Evolutionary conservation across 1,284 basidiomycete genomes (phyloP).

Genomic region (Trametes versicolor): DNA sequence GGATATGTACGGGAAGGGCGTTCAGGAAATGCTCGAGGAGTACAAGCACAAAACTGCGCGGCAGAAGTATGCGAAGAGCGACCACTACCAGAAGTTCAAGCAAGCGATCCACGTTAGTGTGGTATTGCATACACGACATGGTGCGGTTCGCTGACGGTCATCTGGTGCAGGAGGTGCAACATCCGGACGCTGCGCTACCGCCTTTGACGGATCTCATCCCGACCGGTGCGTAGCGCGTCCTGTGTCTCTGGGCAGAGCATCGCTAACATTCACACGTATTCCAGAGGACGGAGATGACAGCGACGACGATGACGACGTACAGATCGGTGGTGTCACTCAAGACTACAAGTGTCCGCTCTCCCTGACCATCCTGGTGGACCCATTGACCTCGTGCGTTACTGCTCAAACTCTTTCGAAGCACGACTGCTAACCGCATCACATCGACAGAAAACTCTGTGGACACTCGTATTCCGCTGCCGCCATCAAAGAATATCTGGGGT

Average conservation of each 20-base stretch:
- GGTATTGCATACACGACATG: slow-evolving; percentile 2
- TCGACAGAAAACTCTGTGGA: slow-evolving; percentile 64
- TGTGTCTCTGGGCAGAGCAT: background rate
- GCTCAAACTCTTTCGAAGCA: slow-evolving; percentile 2
- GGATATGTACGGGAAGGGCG: slow-evolving; percentile 55
- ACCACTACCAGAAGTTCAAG: slow-evolving; percentile 72
- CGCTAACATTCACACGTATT: slow-evolving; percentile 18
- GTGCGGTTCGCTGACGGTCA: background rate
- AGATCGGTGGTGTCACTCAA: slow-evolving; percentile 84
- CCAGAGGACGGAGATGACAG: slow-evolving; percentile 80
- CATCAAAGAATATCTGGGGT: slow-evolving; percentile 63
- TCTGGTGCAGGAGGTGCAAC: slow-evolving; percentile 65
- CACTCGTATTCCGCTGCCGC: slow-evolving; percentile 78
- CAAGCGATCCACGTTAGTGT: slow-evolving; percentile 71
- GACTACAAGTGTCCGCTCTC: slow-evolving; percentile 85
- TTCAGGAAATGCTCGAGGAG: slow-evolving; percentile 53
- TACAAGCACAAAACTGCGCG: slow-evolving; percentile 71
- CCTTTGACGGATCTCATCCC: slow-evolving; percentile 79
- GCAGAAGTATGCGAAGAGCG: slow-evolving; percentile 76
- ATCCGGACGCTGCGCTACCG: slow-evolving; percentile 76
- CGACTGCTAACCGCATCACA: background rate
- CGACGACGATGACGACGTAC: slow-evolving; percentile 83
- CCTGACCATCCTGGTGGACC: slow-evolving; percentile 69
- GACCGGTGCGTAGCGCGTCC: slow-evolving; percentile 57
- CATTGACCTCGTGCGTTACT: slow-evolving; percentile 75